A percentile compares a stretch with the other conserved stretches of the same genome.
phyloP scores from a whole-genome alignment of 805 yeast genomes.

The Wickerhamiella dianesei region DNA sequence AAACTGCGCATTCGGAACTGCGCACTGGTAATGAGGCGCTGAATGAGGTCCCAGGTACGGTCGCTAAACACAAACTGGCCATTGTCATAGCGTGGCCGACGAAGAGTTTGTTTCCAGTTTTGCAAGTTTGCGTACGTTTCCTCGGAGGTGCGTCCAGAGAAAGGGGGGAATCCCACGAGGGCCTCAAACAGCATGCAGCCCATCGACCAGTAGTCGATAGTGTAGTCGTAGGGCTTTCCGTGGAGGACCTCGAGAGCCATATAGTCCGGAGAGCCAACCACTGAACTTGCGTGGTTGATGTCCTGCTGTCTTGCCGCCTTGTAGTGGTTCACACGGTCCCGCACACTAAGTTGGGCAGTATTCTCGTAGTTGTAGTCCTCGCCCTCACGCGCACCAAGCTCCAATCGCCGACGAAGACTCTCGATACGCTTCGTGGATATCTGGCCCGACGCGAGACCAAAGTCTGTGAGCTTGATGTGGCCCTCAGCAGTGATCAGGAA shows the following conservation, averaged over 20 bases:
- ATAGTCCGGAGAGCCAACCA: slow-evolving; percentile 97
- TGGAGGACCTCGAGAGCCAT: slow-evolving; percentile 97
- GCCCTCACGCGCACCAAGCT: slow-evolving; percentile 29
- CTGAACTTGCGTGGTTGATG: slow-evolving; percentile 79
- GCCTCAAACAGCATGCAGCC: slow-evolving; percentile 97
- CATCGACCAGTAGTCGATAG: slow-evolving; percentile 97
- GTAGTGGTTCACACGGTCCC: slow-evolving; percentile 78
- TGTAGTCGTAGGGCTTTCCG: slow-evolving; percentile 85
- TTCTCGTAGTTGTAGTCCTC: slow-evolving; percentile 35
- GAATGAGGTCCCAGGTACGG: slow-evolving; percentile 85
- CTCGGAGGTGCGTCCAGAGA: slow-evolving; percentile 83
- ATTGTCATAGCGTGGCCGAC: slow-evolving; percentile 83
- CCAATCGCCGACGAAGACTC: slow-evolving; percentile 58
- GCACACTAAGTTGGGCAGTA: slow-evolving; percentile 59
- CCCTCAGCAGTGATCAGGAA: slow-evolving; percentile 81
- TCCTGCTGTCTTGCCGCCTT: slow-evolving; percentile 59
- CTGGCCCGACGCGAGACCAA: slow-evolving; percentile 94
- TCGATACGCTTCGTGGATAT: slow-evolving; percentile 88
- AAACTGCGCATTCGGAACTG: slow-evolving; percentile 60
- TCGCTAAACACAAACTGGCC: slow-evolving; percentile 89
- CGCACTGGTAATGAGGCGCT: slow-evolving; percentile 68
- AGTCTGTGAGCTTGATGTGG: slow-evolving; percentile 87
- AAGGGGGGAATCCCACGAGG: slow-evolving; percentile 93
- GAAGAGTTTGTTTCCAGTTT: slow-evolving; percentile 78
- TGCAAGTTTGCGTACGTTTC: slow-evolving; percentile 90